Percentiles rank a stretch among this genome's conserved stretches.
These are phyloP conservation scores for Austroboletus niveus DNA, from an alignment of 1,284 basidiomycete genomes.

Conservation along the genomic window DNA sequence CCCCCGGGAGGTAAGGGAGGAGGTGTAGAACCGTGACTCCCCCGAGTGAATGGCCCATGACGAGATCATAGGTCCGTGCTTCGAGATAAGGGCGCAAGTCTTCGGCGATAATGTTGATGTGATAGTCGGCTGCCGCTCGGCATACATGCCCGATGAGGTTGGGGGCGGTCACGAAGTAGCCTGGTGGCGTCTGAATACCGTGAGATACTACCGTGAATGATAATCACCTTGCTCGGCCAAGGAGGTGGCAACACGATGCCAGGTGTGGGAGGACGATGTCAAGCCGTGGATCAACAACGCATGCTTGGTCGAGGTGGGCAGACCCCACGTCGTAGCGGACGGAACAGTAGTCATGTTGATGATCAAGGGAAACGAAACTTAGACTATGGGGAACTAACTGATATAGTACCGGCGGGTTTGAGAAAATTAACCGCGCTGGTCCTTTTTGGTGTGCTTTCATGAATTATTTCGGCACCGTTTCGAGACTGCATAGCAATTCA, in stretches of 20 bases:
- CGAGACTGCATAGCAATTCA: no score
- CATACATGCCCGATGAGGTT: conserved; percentile 24
- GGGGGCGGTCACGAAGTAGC: conserved; percentile 27
- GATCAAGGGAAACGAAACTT: no score
- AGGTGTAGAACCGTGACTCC: conserved; percentile 13
- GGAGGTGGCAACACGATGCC: conserved; percentile 19
- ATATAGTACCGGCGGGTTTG: no score
- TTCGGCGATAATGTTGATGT: conserved; percentile 7
- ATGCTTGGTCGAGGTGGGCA: conserved; percentile 10
- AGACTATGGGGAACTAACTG: no score
- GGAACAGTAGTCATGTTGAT: no score
- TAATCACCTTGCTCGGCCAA: conserved; percentile 19
- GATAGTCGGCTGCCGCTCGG: conserved; percentile 16
- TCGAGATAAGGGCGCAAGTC: conserved; percentile 26
- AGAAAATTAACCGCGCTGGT: no score
- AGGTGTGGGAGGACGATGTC: conserved; percentile 20
- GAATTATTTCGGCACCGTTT: no score
- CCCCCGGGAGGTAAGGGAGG: conserved; percentile 13
- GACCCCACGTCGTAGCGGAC: conserved; percentile 21
- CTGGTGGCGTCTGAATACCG: conserved; percentile 3
- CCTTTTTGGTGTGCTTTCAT: no score
- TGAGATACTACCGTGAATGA: no score
- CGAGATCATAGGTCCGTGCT: conserved; percentile 12
- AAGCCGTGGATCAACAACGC: conserved; percentile 25
- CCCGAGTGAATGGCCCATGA: conserved; percentile 28